Percentiles rank a stretch among this genome's conserved stretches.
Evolutionary conservation across 1,284 basidiomycete genomes (phyloP).

Genomic region (Sutorius eximius): DNA sequence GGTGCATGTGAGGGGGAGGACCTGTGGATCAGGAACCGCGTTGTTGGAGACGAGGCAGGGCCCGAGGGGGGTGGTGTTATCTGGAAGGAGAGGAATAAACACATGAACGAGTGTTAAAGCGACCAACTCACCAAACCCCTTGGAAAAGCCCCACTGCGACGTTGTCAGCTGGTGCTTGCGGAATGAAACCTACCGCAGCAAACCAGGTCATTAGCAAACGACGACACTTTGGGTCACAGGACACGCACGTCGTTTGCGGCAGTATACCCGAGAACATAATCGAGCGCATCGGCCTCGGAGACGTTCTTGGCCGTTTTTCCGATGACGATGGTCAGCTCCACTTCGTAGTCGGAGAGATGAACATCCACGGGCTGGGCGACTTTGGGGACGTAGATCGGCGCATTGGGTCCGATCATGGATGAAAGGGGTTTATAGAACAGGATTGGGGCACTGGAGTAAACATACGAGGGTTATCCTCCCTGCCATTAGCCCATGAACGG

Average conservation of each 20-base stretch:
- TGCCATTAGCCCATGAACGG: background rate
- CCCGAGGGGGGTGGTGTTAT: conserved; percentile 75
- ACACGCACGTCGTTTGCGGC: conserved; percentile 71
- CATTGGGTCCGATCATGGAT: conserved; percentile 69
- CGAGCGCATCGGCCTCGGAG: conserved; percentile 69
- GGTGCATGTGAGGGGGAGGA: conserved; percentile 60
- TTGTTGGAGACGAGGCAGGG: conserved; percentile 72
- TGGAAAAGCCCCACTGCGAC: conserved; percentile 85
- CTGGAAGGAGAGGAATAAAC: conserved; percentile 33
- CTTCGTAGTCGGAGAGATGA: conserved; percentile 84
- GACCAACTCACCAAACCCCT: conserved; percentile 61
- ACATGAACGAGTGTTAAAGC: conserved; percentile 15
- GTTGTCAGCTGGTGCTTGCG: conserved; percentile 73
- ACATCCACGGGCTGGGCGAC: conserved; percentile 69
- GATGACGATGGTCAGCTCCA: conserved; percentile 85
- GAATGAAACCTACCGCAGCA: conserved; percentile 61
- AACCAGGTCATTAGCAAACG: background rate
- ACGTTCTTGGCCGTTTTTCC: conserved; percentile 80
- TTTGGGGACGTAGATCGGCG: conserved; percentile 65
- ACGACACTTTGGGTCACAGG: background rate
- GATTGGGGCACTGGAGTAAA: conserved; percentile 54
- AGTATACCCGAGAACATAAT: conserved; percentile 82
- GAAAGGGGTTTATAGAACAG: conserved; percentile 81
- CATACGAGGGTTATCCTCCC: background rate
- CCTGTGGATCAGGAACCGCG: conserved; percentile 69